Base-by-base conservation (phyloP, 2,329 filamentous ascomycete species). In the Thielaviopsis populi region DNA sequence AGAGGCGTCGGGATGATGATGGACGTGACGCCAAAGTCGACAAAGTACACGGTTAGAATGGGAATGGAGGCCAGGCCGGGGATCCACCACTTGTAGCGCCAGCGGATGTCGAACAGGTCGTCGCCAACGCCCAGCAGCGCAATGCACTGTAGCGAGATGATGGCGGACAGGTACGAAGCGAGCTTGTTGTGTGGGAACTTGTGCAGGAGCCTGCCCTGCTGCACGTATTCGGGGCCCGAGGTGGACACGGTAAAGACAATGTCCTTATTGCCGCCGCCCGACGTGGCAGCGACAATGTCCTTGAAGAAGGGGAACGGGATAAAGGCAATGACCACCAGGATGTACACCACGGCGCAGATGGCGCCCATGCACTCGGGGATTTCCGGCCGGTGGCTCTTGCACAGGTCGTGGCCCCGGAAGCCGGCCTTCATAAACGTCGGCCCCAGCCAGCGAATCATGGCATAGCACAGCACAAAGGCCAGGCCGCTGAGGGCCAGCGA, bases 51-150 rank as follows among this genome's bases (percentile, higher is more conserved):
- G 67, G 95, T 89, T 11, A 99, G 85, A 75, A 97, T 87, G 17
- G 94, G 94, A 66, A 97, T 89, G 58, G 90, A 87, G 65, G 91
- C 91, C 69, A 99, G 88, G 65, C 90, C 94, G 5, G 94, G 94
- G 69, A 99, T 96, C 78, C 96, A 88, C 76, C 96, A 91, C 78
- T 99, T 99, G 80, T 99, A 92, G 63, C 94, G 87, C 94, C 94
- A 99, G 72, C 94, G 85, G 71, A 99, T 96, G 74, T 99, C 94
- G 75, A 99, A 96, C 61, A 96, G 82, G 75, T 99, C 94, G 75
- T 99, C 94, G 68, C 90, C 89, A 66, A 99, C 86, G 63, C 94
- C 94, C 41, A 99, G 86, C 65, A 97, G 86, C 59, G 91, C 88
- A 67, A 95, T 90, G 56, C 86, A 88, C 75, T 96, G 91, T 43